Base-by-base conservation (phyloP, 805 yeast genomes). In the Yarrowia sp. region DNA sequence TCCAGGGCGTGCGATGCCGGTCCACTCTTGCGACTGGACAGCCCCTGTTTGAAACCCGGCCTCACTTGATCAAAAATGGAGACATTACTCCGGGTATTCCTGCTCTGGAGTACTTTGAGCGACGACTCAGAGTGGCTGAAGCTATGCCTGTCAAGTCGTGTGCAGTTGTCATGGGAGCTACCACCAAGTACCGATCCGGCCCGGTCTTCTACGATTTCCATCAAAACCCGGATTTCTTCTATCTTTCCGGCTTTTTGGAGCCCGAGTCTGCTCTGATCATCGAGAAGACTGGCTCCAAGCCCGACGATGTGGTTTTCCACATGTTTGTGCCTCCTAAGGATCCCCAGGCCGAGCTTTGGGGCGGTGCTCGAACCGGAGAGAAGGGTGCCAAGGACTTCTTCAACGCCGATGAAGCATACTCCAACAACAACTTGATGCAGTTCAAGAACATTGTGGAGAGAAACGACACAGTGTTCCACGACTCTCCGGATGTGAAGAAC, bases 131-230 rank as follows among this genome's bases (percentile, higher is more conserved):
- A n/a, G 76, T 95, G 2, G 82, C 89, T 0, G 77, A 77, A 32
- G 73, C 78, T 35, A 73, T 95, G 70, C 88, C 91, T 0, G 79
- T 82, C 9, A 80, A 82, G 22, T 85, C 93, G 4, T 76, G 89
- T 28, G 92, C 93, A 0, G 84, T 95, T 22, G 74, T 92, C 9
- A 85, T 88, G 1, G 96, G 98, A 0, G 82, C 83, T 70, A 79
- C 82, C 40, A 79, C 88, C 10, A 89, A 90, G 73, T 91, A 80
- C 75, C 90, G 96, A 10, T 86, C 97, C 0, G 97, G 97, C 0
- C 84, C 93, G 10, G 98, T 93, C 0, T 95, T 95, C 71, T 86
- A 92, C 72, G 88, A 89, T 40, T 95, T 95, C 73, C 96, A 93
- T 72, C 99, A 95, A 76, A 88, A 92, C 72, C 93, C 89, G 63